Percentiles rank a stretch among this genome's conserved stretches.
Evolutionary conservation across 495 filamentous ascomycete genomes (phyloP).

Genomic region (Penicillium ochrochloron): DNA sequence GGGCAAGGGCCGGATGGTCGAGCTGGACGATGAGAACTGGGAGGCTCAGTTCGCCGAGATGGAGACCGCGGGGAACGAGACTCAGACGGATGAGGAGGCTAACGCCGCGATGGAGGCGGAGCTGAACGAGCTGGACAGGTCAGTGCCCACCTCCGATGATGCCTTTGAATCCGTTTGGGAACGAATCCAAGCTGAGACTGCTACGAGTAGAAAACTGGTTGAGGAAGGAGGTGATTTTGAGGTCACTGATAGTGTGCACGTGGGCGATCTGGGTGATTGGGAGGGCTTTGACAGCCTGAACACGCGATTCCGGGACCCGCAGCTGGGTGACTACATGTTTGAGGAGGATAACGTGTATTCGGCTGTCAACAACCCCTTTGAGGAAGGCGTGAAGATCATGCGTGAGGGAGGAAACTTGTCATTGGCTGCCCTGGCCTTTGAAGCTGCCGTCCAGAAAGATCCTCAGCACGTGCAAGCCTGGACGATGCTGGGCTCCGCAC

Average conservation of each 20-base stretch:
- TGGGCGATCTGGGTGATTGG: conserved; percentile 72
- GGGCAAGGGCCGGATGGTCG: conserved; percentile 88
- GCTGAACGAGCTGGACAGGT: conserved; percentile 88
- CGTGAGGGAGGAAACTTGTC: conserved; percentile 91
- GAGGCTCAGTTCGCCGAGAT: conserved; percentile 93
- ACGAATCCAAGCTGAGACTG: conserved; percentile 81
- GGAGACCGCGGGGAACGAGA: conserved; percentile 68
- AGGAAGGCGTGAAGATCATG: conserved; percentile 90
- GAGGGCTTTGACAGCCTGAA: conserved; percentile 70
- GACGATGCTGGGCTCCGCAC: conserved; percentile 85
- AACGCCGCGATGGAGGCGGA: conserved; percentile 83
- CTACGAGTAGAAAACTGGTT: conserved; percentile 68
- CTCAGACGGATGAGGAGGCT: conserved; percentile 66
- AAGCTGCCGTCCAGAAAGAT: conserved; percentile 91
- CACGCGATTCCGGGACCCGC: conserved; percentile 67
- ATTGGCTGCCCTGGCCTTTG: conserved; percentile 93
- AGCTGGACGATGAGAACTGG: conserved; percentile 93
- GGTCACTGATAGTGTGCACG: conserved; percentile 58
- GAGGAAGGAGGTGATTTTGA: conserved; percentile 66
- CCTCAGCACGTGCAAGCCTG: conserved; percentile 88
- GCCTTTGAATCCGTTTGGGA: conserved; percentile 92
- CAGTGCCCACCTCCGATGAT: conserved; percentile 64
- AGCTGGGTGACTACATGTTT: conserved; percentile 88
- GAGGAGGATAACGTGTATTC: conserved; percentile 91
- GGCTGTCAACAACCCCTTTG: conserved; percentile 76